phyloP scores from a whole-genome alignment of 306 rosid species.

The Trifolium dubium region DNA sequence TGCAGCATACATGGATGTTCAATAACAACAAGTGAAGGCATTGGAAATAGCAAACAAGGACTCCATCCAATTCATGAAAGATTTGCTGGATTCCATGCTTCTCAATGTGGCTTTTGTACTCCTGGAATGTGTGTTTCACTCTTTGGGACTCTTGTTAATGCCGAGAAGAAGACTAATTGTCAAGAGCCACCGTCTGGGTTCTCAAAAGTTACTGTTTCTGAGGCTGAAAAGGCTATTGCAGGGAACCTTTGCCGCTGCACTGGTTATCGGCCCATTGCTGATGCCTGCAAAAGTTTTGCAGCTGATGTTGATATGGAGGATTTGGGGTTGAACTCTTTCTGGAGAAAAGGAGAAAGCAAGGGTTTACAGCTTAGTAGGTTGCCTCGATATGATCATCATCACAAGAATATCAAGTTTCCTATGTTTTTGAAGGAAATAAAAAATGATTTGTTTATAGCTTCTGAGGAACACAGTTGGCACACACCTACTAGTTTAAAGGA shows the following conservation, averaged over 20 bases:
- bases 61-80: conserved; percentile 85
- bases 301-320: conserved; percentile 86
- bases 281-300: conserved; percentile 93
- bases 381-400: conserved; percentile 53
- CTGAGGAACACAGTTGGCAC: conserved; percentile 44
- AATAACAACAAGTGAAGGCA: conserved; percentile 82
- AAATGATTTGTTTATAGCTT: conserved; percentile 39
- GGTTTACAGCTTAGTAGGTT: conserved; percentile 53
- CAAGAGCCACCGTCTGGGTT: conserved; percentile 70
- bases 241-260: conserved; percentile 98
- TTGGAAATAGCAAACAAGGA: conserved; percentile 81
- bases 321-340: conserved; percentile 82
- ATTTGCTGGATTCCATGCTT: conserved; percentile 81
- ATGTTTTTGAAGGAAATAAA: conserved; percentile 64
- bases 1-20: conserved; percentile 74
- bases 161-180: conserved; percentile 58
- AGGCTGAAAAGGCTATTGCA: conserved; percentile 80
- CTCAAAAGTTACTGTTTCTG: conserved; percentile 73
- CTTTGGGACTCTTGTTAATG: conserved; percentile 69
- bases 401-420: conserved; percentile 59
- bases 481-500: conserved; percentile 36
- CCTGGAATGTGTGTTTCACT: conserved; percentile 94
- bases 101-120: conserved; percentile 95
- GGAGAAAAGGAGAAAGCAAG: conserved; percentile 65
- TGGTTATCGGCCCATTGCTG: conserved; percentile 86